A percentile compares a stretch with the other conserved stretches of the same genome.
Evolutionary conservation across 495 filamentous ascomycete genomes (phyloP).

Genomic region (Melanomma pulvis-pyrius): DNA sequence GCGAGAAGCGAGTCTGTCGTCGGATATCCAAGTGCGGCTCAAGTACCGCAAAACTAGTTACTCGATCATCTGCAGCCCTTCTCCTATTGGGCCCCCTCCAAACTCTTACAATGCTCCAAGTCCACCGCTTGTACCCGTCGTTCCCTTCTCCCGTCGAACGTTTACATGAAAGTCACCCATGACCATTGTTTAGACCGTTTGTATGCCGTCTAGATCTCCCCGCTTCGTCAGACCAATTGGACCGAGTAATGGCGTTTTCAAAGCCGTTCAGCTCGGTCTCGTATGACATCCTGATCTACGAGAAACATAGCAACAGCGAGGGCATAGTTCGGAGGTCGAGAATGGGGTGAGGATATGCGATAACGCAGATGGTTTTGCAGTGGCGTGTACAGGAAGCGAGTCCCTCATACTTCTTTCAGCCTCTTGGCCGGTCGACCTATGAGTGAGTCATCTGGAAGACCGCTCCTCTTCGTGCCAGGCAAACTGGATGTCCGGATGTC

Average conservation of each 20-base stretch:
- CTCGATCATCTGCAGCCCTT: neutral
- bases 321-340: neutral
- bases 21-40: too few species aligned
- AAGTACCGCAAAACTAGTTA: neutral
- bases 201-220: neutral
- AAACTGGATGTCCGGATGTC: conserved; percentile 86
- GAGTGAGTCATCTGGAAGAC: conserved; percentile 79
- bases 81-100: neutral
- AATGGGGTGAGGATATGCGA: neutral
- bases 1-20: too few species aligned
- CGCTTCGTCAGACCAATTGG: neutral
- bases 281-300: neutral
- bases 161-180: neutral
- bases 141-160: too few species aligned
- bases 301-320: neutral
- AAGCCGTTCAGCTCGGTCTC: neutral
- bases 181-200: neutral
- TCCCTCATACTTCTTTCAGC: conserved; percentile 58
- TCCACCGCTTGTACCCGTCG: neutral
- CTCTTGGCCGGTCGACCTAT: conserved; percentile 65
- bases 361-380: neutral
- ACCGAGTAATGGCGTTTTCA: neutral
- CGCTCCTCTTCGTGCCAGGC: conserved; percentile 89
- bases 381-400: neutral
- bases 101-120: neutral